Conservation (phyloP, 2,329 filamentous ascomycete genomes). For the Emergomyces africanus region DNA sequence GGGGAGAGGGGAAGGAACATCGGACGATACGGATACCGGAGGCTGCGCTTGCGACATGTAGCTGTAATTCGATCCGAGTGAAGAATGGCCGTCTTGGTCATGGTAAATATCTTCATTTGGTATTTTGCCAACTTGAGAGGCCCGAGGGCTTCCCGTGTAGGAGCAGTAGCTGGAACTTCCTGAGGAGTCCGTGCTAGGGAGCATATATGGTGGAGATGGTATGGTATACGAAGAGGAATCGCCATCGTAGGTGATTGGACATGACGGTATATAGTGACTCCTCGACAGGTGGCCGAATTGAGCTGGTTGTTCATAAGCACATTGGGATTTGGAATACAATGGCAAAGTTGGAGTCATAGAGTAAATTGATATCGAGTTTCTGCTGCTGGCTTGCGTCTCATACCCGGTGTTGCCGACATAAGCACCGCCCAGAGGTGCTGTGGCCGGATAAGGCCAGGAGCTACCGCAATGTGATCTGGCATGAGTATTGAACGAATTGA, state of each 20-base stretch:
- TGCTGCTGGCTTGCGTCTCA: conserved; percentile 1
- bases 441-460: conserved; percentile 18
- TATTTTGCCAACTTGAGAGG: conserved; percentile 12
- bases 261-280: conserved; percentile 13
- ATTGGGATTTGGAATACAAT: conserved; percentile 2
- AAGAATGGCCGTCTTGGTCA: conserved; percentile 16
- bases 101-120: conserved; percentile 17
- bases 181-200: conserved; percentile 20
- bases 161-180: conserved; percentile 13
- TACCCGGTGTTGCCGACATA: conserved; percentile 4
- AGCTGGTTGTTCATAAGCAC: conserved; percentile 4
- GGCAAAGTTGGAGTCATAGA: not conserved
- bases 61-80: conserved; percentile 17
- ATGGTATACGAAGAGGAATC: conserved; percentile 21
- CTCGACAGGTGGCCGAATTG: conserved; percentile 1
- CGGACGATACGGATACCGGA: conserved; percentile 16
- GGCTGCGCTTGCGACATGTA: conserved; percentile 19
- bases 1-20: conserved; percentile 16
- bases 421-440: conserved; percentile 10
- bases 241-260: conserved; percentile 22
- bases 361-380: conserved; percentile 3
- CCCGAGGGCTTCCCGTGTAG: conserved; percentile 19
- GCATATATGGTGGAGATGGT: conserved; percentile 24
- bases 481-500: conserved; percentile 21
- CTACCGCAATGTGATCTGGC: conserved; percentile 12